Evolutionary conservation across 768 basidiomycete species (phyloP).

Genomic region (Lactifluus hygrophoroides): DNA sequence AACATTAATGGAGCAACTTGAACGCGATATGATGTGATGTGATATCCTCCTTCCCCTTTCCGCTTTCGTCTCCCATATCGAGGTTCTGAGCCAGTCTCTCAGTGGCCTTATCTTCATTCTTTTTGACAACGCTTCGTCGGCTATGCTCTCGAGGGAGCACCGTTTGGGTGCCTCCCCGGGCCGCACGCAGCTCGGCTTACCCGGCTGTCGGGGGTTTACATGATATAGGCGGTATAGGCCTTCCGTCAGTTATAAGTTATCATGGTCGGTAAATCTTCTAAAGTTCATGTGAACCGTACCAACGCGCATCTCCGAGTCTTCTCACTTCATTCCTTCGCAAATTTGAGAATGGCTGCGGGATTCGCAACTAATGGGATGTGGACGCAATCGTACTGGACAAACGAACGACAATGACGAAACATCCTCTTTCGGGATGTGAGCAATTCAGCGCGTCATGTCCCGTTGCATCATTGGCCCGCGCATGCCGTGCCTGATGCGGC

Average conservation of each 20-base stretch:
- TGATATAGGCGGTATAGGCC: too few species aligned
- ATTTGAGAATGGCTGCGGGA: neutral
- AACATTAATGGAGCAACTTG: neutral
- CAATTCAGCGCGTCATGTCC: too few species aligned
- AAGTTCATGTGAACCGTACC: neutral
- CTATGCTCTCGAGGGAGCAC: neutral
- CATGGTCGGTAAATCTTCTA: too few species aligned
- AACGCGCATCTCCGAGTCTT: neutral
- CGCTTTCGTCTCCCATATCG: neutral
- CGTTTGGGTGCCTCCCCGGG: too few species aligned
- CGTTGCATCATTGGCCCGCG: too few species aligned
- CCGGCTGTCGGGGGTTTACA: neutral
- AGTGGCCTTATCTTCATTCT: neutral
- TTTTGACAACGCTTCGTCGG: neutral
- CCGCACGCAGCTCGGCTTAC: neutral
- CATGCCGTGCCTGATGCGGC: too few species aligned
- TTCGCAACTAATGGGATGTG: neutral
- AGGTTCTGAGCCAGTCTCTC: neutral
- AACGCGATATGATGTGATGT: too few species aligned
- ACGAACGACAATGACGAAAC: too few species aligned
- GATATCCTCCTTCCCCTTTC: neutral
- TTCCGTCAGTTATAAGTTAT: too few species aligned
- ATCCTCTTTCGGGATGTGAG: too few species aligned
- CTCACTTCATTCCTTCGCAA: too few species aligned
- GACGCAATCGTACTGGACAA: neutral